Evolutionary conservation across 345 rosid species (phyloP).

Genomic region (Eucalyptus curtisii): DNA sequence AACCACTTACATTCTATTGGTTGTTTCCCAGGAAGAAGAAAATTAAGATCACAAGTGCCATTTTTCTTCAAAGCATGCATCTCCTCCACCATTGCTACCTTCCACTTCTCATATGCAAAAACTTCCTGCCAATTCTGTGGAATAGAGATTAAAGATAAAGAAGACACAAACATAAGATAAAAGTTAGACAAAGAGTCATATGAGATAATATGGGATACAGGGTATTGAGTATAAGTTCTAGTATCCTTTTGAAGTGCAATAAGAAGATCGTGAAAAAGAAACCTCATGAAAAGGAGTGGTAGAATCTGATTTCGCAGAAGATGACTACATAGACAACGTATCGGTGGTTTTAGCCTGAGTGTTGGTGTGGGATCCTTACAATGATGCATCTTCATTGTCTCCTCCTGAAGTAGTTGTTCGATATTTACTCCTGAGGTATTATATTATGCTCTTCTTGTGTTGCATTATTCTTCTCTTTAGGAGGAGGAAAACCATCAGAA

Average conservation of each 20-base stretch:
- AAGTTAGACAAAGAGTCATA: too few relatives aligned
- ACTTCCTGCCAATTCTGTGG: rapidly evolving
- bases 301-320: neutral
- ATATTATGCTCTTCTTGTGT: neutral
- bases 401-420: neutral
- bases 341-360: neutral
- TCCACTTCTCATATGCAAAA: too few relatives aligned
- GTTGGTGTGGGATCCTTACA: neutral
- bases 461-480: neutral
- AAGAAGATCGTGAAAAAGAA: neutral
- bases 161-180: too few relatives aligned
- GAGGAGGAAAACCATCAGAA: neutral
- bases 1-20: too few relatives aligned
- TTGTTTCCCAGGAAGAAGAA: too few relatives aligned
- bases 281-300: neutral
- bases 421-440: neutral
- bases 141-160: too few relatives aligned
- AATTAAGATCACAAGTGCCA: too few relatives aligned
- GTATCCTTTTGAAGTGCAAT: too few relatives aligned
- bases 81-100: too few relatives aligned
- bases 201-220: too few relatives aligned
- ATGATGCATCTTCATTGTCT: neutral
- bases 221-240: too few relatives aligned
- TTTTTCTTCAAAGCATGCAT: too few relatives aligned
- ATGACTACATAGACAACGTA: neutral